phyloP scores from a whole-genome alignment of 495 filamentous ascomycete genomes.

The Tuber brumale region DNA sequence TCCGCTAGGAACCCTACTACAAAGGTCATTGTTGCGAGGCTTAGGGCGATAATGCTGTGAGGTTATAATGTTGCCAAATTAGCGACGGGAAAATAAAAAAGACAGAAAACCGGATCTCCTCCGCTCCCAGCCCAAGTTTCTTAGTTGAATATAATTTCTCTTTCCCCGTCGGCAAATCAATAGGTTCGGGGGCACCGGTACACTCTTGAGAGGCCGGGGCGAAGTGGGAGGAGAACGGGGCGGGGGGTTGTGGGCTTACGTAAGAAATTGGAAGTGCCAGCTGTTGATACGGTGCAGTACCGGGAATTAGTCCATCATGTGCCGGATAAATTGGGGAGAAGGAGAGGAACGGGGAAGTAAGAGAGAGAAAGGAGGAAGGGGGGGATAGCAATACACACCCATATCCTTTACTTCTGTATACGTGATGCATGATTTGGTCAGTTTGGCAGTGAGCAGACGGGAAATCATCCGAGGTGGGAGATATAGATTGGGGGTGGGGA shows the following conservation, averaged over 20 bases:
- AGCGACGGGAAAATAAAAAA: conserved; percentile 6
- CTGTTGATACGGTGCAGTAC: conserved; percentile 6
- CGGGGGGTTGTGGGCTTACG: conserved; percentile 42
- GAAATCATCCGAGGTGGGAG: neutral
- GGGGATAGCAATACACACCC: conserved; percentile 18
- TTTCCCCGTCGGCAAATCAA: conserved; percentile 46
- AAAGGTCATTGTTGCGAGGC: conserved; percentile 64
- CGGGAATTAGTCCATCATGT: conserved; percentile 6
- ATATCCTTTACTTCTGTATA: conserved; percentile 24
- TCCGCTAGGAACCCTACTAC: conserved; percentile 66
- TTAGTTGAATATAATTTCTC: conserved; percentile 73
- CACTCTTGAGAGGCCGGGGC: neutral
- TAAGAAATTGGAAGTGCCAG: conserved; percentile 30
- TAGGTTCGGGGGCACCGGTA: conserved; percentile 28
- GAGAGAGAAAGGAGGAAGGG: neutral
- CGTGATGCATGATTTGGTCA: neutral
- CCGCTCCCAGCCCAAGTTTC: conserved; percentile 45
- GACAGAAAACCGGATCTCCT: conserved; percentile 45
- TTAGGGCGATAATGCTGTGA: conserved; percentile 68
- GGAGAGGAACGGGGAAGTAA: conserved; percentile 11
- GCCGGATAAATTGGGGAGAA: conserved; percentile 24
- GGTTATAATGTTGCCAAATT: conserved; percentile 19
- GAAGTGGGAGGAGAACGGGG: neutral
- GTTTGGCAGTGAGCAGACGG: conserved; percentile 28
- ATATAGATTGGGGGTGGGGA: conserved; percentile 10